Evolutionary conservation across 208 protist species (phyloP).

Genomic region (Porcisia hertigi): DNA sequence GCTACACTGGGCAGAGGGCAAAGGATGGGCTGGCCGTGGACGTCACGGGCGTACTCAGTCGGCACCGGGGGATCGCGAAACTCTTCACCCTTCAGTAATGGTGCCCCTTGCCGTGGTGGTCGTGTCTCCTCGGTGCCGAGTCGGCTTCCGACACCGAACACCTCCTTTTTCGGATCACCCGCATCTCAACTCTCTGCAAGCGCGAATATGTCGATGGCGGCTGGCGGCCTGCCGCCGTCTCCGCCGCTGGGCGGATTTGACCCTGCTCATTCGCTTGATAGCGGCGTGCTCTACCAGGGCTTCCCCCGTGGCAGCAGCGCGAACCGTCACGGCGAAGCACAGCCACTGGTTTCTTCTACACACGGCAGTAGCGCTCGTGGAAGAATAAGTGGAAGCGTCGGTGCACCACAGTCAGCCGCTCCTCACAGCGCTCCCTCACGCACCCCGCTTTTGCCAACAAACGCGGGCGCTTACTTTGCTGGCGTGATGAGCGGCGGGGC

Average conservation of each 20-base stretch:
- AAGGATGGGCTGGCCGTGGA: not conserved
- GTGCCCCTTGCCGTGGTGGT: not conserved
- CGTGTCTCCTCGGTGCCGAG: constrained; percentile 4
- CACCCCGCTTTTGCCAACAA: not conserved
- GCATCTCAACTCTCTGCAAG: not conserved
- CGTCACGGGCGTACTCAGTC: not conserved
- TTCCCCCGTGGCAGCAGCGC: not conserved
- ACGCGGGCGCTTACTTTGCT: not conserved
- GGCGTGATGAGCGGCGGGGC: not conserved
- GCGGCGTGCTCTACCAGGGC: constrained; percentile 8
- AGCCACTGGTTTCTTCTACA: not conserved
- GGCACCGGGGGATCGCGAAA: not conserved
- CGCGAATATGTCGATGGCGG: not conserved
- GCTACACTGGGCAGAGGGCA: not conserved
- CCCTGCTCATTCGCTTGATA: not conserved
- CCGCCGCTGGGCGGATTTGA: not conserved
- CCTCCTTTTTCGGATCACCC: not conserved
- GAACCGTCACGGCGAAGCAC: not conserved
- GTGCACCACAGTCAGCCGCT: too few relatives aligned
- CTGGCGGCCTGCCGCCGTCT: not conserved
- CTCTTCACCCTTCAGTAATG: not conserved
- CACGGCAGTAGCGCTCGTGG: too few relatives aligned
- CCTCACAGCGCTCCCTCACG: not conserved
- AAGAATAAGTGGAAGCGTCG: not conserved
- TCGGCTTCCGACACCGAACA: too few relatives aligned